Conservation (phyloP, 805 yeast genomes). For the Teunomyces stri region DNA sequence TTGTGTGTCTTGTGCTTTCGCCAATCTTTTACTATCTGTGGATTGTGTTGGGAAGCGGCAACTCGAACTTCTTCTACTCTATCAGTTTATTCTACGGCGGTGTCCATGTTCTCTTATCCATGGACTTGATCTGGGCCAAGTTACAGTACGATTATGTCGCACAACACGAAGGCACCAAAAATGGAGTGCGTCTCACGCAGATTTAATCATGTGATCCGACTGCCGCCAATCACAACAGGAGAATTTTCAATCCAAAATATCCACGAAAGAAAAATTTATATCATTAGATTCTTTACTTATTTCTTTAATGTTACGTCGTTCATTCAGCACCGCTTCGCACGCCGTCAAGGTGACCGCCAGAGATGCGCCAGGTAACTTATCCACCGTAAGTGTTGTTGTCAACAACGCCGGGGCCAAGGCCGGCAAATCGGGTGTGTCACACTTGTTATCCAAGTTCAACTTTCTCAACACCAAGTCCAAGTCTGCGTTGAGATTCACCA, state of each 20-base stretch:
- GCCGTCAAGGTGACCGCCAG: slow-evolving; percentile 49
- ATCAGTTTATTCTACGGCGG: slow-evolving; percentile 78
- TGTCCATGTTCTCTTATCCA: slow-evolving; percentile 63
- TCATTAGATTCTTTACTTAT: neutral
- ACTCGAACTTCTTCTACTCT: slow-evolving; percentile 94
- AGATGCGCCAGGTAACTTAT: slow-evolving; percentile 64
- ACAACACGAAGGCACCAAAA: slow-evolving; percentile 38
- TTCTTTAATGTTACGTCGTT: slow-evolving; percentile 22
- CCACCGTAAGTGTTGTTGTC: slow-evolving; percentile 76
- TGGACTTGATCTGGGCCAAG: slow-evolving; percentile 82
- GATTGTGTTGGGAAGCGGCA: slow-evolving; percentile 93
- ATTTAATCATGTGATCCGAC: slow-evolving; percentile 19
- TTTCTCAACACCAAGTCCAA: slow-evolving; percentile 79
- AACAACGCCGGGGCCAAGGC: slow-evolving; percentile 81
- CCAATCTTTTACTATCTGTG: slow-evolving; percentile 92
- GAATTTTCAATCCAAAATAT: slow-evolving; percentile 6
- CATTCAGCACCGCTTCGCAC: slow-evolving; percentile 40
- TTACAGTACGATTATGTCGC: slow-evolving; percentile 60
- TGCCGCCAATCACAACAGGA: slow-evolving; percentile 10
- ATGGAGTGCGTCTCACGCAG: slow-evolving; percentile 49
- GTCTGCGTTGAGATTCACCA: slow-evolving; percentile 87
- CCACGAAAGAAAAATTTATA: slow-evolving; percentile 4
- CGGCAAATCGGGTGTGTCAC: slow-evolving; percentile 77
- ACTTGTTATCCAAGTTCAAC: slow-evolving; percentile 77
- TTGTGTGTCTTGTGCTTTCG: slow-evolving; percentile 57